Base-by-base conservation (phyloP, 192 early-diverging fungal species). In the Coemansia sp. region DNA sequence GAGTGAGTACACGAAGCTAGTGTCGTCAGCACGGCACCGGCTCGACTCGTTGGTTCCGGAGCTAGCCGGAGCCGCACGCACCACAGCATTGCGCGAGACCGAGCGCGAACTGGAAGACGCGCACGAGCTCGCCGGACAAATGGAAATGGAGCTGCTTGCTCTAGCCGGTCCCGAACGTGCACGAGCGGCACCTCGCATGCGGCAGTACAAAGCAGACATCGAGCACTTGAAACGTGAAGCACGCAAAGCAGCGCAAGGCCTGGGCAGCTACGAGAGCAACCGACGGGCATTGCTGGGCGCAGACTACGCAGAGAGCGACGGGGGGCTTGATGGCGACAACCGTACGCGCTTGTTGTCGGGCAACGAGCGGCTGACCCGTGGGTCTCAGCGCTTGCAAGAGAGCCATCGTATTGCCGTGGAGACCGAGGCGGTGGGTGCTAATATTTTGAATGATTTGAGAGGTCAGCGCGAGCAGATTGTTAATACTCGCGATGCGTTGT, bases 381-480 rank as follows among this genome's bases (percentile, higher is more conserved):
- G 88, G 16, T 90, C 87, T 61, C 73, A 86, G 65, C 82, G 92
- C 53, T 69, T 98, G 71, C 90, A 97, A 68, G 89, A 93, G 22
- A 93, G 93, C 35, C 93, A 92, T 61, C 76, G 92, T 41, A 71
- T 97, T 57, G 96, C 95, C 13, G 80, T 98, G 32, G 95, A 98
- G 62, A 95, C 95, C 1, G 96, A 98, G 79, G 65, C 82, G 9
- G 81, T 94, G 26, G 96, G 94, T 4, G 90, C 91, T 29, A 85
- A 83, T 32, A 95, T 95, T 18, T 76, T 98, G 56, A 85, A 87
- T 13, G 88, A 89, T 60, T 68, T 97, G 66, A 84, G 91, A 57
- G 82, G 89, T 26, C 97, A 98, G 73, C 68, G 97, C 35, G 93
- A 98, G 71, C 93, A 95, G 59, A 94, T 98, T 65, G 66, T 90